A percentile compares a stretch with the other conserved stretches of the same genome.
Conservation (phyloP, 2,329 filamentous ascomycete genomes). For the Alternaria ethzedia region DNA sequence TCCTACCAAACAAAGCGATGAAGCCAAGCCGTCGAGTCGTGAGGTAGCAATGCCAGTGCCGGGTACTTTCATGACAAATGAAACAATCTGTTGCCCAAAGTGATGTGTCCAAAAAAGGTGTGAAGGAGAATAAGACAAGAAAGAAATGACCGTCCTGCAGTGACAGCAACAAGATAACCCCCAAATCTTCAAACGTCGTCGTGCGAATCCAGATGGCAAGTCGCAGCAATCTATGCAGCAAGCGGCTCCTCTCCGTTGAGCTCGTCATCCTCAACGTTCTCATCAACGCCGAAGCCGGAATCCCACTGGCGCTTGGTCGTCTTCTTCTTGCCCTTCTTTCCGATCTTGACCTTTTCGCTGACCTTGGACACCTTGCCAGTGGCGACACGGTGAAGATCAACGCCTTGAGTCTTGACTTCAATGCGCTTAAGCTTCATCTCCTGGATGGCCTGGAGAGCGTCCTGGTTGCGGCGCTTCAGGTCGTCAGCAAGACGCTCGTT, state of each 20-base stretch:
- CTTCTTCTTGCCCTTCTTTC: conserved; percentile 41
- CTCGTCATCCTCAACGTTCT: conserved; percentile 23
- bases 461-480: conserved; percentile 36
- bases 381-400: conserved; percentile 35
- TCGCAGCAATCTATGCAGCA: conserved; percentile 18
- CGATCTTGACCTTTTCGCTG: conserved; percentile 40
- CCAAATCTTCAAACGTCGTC: background rate
- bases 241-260: conserved; percentile 19
- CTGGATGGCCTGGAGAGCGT: conserved; percentile 37
- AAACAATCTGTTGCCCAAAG: conserved; percentile 9
- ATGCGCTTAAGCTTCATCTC: conserved; percentile 45
- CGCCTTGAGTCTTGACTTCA: conserved; percentile 32
- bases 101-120: conserved; percentile 2
- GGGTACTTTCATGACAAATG: background rate
- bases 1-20: conserved; percentile 3
- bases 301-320: conserved; percentile 39
- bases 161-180: background rate
- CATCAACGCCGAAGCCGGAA: conserved; percentile 42
- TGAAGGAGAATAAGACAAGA: conserved; percentile 2
- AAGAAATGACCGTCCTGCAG: background rate
- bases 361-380: conserved; percentile 40
- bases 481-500: conserved; percentile 38
- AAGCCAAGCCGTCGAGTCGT: conserved; percentile 4
- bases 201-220: background rate
- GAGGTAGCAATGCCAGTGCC: conserved; percentile 4